phyloP scores from a whole-genome alignment of 495 filamentous ascomycete genomes.

The Penicillium roqueforti region DNA sequence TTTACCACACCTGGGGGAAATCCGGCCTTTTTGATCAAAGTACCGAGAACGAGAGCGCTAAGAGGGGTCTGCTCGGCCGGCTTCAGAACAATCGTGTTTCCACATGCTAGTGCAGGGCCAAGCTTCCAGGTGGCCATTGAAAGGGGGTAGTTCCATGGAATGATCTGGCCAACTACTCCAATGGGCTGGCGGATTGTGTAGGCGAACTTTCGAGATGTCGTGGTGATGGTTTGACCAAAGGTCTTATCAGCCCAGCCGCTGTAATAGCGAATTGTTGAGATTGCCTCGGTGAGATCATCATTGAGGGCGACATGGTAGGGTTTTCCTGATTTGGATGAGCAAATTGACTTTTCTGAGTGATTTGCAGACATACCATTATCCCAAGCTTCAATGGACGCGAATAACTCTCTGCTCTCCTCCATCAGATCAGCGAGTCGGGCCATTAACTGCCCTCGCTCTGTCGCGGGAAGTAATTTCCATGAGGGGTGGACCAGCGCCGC shows the following conservation, averaged over 20 bases:
- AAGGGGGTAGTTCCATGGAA: constrained; percentile 88
- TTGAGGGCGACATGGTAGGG: constrained; percentile 68
- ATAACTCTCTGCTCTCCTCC: constrained; percentile 59
- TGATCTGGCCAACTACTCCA: constrained; percentile 88
- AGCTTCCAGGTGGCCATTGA: constrained; percentile 92
- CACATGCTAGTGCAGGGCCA: constrained; percentile 78
- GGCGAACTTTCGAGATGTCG: constrained; percentile 70
- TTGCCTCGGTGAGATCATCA: constrained; percentile 69
- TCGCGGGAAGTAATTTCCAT: constrained; percentile 71
- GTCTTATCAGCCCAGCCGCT: constrained; percentile 91
- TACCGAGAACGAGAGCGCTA: constrained; percentile 72
- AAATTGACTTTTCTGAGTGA: background rate
- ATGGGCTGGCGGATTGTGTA: constrained; percentile 87
- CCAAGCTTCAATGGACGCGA: constrained; percentile 92
- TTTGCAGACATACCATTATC: constrained; percentile 62
- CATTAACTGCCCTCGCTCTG: constrained; percentile 74
- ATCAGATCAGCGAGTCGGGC: constrained; percentile 68
- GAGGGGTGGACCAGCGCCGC: constrained; percentile 70
- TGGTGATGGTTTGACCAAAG: constrained; percentile 83
- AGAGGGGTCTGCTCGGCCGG: constrained; percentile 89
- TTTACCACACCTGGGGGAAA: constrained; percentile 94
- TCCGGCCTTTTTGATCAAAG: constrained; percentile 76
- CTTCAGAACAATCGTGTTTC: constrained; percentile 86
- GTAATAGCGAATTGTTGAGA: constrained; percentile 74
- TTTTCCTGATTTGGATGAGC: constrained; percentile 46